Percentiles rank a stretch among this genome's conserved stretches.
Conservation (phyloP, 139 green algal genomes). For the Coelastrella sp. region DNA sequence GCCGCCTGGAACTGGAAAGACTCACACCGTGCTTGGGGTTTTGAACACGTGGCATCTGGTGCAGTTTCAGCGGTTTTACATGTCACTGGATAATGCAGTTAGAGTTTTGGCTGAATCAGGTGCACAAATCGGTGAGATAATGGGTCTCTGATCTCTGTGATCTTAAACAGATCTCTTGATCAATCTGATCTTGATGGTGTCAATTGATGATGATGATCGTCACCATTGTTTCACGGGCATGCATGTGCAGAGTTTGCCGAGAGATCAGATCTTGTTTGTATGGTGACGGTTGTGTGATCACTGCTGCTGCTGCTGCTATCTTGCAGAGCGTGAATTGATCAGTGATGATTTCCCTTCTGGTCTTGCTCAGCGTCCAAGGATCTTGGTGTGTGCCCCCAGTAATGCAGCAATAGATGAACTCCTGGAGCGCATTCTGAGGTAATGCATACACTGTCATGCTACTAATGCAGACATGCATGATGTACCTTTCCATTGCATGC, state of each 20-base stretch:
- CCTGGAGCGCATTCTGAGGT: slow-evolving; percentile 86
- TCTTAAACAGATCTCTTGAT: neutral
- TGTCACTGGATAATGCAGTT: slow-evolving; percentile 33
- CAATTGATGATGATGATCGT: too few relatives aligned
- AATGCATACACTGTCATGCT: neutral
- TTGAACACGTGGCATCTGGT: slow-evolving; percentile 94
- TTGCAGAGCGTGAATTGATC: slow-evolving; percentile 15
- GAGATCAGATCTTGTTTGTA: too few relatives aligned
- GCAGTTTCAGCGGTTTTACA: slow-evolving; percentile 85
- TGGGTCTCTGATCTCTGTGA: neutral
- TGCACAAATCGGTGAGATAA: neutral
- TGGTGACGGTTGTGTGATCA: too few relatives aligned
- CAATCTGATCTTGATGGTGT: neutral
- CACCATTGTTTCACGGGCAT: too few relatives aligned
- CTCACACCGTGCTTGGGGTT: slow-evolving; percentile 90
- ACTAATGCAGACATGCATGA: too few relatives aligned
- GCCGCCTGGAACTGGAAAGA: slow-evolving; percentile 96
- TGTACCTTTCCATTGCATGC: too few relatives aligned
- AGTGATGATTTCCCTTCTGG: neutral
- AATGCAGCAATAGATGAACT: slow-evolving; percentile 97
- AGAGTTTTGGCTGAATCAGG: neutral
- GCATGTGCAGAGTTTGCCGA: too few relatives aligned
- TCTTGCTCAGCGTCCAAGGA: slow-evolving; percentile 53
- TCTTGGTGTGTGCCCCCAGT: slow-evolving; percentile 94
- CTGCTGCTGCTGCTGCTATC: slow-evolving; percentile 30